Evolutionary conservation across 495 filamentous ascomycete species (phyloP).

Genomic region (Xylaria castorea): DNA sequence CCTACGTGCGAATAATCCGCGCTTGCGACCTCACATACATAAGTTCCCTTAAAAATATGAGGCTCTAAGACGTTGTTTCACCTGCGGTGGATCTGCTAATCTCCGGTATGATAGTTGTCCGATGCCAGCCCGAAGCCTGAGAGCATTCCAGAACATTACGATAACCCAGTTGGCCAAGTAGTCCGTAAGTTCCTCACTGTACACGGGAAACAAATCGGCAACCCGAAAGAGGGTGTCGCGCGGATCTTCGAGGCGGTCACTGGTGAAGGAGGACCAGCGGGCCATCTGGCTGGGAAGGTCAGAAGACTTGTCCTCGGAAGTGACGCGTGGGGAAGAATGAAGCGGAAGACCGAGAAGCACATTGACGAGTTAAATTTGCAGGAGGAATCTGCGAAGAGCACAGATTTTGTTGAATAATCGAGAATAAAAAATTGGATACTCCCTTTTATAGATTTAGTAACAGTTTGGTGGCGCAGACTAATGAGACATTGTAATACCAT

Average conservation of each 20-base stretch:
- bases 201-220: conserved; percentile 45
- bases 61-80: too few species aligned
- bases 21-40: not conserved
- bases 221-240: conserved; percentile 47
- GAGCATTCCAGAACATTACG: conserved; percentile 11
- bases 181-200: conserved; percentile 22
- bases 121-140: conserved; percentile 29
- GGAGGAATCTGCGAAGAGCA: conserved; percentile 6
- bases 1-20: not conserved
- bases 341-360: conserved; percentile 17
- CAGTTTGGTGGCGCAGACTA: too few species aligned
- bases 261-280: conserved; percentile 36
- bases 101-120: conserved; percentile 19
- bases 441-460: too few species aligned
- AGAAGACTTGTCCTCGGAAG: conserved; percentile 27
- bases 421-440: not conserved
- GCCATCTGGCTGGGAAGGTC: conserved; percentile 30
- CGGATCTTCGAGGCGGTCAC: conserved; percentile 48
- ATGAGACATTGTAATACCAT: too few species aligned
- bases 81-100: conserved; percentile 20
- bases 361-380: not conserved
- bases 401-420: not conserved
- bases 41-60: not conserved
- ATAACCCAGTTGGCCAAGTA: conserved; percentile 28
- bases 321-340: conserved; percentile 29